Percentiles rank a stretch among this genome's conserved stretches.
Evolutionary conservation across 2,329 filamentous ascomycete species (phyloP).

Genomic region (Colletotrichum eremochloae): DNA sequence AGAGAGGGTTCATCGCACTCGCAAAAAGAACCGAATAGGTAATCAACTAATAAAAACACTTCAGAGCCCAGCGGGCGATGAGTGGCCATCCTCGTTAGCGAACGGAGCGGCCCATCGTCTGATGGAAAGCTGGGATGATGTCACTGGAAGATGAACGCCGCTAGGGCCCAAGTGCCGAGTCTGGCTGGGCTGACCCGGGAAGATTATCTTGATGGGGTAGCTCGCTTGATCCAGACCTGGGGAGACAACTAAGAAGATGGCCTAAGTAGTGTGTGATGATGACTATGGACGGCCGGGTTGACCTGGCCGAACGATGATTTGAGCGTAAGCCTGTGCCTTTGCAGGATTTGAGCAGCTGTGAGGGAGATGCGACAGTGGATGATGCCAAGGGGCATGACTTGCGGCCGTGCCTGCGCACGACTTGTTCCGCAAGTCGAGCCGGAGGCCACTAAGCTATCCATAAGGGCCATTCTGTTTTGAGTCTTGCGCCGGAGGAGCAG

Average conservation of each 20-base stretch:
- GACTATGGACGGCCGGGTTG: conserved; percentile 13
- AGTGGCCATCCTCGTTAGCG: background rate
- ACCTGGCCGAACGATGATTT: conserved; percentile 15
- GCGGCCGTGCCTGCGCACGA: background rate
- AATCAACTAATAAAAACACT: background rate
- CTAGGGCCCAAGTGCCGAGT: conserved; percentile 33
- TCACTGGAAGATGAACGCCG: conserved; percentile 28
- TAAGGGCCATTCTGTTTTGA: conserved; percentile 16
- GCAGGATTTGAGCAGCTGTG: background rate
- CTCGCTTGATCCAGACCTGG: conserved; percentile 33
- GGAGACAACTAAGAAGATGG: conserved; percentile 10
- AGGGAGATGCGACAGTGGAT: conserved; percentile 2
- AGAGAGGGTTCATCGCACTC: background rate
- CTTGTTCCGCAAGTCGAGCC: conserved; percentile 12
- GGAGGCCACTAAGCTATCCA: background rate
- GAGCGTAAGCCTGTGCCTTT: conserved; percentile 10
- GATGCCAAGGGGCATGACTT: conserved; percentile 7
- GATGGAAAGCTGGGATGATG: conserved; percentile 20
- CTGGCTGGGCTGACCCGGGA: conserved; percentile 31
- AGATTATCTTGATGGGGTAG: conserved; percentile 28
- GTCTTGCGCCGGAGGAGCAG: conserved; percentile 27
- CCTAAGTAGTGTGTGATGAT: conserved; percentile 1
- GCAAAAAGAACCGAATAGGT: background rate
- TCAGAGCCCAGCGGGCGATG: background rate
- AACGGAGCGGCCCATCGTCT: conserved; percentile 3